Evolutionary conservation across 164 flowering plant genomes (phyloP).

Genomic region (Annona squamosa): DNA sequence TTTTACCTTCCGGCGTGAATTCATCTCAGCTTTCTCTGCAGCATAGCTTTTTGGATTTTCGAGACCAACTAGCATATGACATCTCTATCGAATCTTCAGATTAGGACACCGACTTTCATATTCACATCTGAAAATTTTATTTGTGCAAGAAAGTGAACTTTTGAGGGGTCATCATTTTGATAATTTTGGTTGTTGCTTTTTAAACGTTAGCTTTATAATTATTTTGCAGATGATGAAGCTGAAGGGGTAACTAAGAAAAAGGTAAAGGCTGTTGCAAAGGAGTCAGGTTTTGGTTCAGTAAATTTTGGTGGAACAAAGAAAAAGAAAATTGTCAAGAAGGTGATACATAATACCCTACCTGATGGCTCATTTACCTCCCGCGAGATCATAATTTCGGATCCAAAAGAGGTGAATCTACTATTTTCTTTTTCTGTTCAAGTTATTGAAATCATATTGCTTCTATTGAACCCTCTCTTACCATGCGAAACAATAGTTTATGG

Average conservation of each 20-base stretch:
- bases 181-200: background rate
- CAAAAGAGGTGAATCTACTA: constrained; percentile 33
- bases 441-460: background rate
- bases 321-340: constrained; percentile 27
- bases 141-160: background rate
- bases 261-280: constrained; percentile 24
- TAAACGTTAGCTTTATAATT: background rate
- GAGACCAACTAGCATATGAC: background rate
- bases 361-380: constrained; percentile 37
- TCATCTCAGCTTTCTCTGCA: background rate
- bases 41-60: background rate
- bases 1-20: background rate
- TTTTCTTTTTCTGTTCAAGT: background rate
- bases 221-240: constrained; percentile 58
- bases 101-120: background rate
- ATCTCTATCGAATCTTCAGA: background rate
- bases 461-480: background rate
- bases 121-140: background rate
- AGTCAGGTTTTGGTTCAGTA: constrained; percentile 31
- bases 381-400: constrained; percentile 25
- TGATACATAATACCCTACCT: constrained; percentile 21
- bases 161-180: background rate
- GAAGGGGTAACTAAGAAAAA: constrained; percentile 69
- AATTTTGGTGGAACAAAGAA: constrained; percentile 34
- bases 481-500: background rate